Evolutionary conservation across 192 early-diverging fungal species (phyloP).

Genomic region (Haplosporangium gracile): DNA sequence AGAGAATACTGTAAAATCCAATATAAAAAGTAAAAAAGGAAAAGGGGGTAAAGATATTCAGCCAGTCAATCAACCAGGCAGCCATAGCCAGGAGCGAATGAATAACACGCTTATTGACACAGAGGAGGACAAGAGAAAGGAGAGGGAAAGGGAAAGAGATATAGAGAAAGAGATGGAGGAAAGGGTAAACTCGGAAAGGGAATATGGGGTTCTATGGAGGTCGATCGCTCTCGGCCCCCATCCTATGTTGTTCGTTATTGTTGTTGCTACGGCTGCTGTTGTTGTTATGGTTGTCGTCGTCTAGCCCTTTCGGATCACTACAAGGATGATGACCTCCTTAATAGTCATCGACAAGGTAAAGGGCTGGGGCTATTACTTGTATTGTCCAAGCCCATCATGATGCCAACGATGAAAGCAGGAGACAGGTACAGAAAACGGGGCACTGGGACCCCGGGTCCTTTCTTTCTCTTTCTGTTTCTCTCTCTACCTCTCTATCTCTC

Average conservation of each 20-base stretch:
- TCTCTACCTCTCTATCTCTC: too few relatives aligned
- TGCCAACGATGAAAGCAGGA: slow-evolving; percentile 14
- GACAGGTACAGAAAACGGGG: slow-evolving; percentile 17
- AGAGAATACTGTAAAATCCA: not conserved
- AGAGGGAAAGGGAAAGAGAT: not conserved
- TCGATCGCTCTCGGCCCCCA: not conserved
- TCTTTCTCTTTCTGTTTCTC: slow-evolving; percentile 1
- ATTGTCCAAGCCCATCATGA: not conserved
- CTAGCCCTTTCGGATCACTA: not conserved
- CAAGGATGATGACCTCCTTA: slow-evolving; percentile 1
- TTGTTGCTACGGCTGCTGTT: not conserved
- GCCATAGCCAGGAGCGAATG: not conserved
- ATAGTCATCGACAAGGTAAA: not conserved
- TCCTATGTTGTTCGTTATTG: not conserved
- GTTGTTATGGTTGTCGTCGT: not conserved
- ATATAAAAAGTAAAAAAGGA: not conserved
- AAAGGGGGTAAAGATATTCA: not conserved
- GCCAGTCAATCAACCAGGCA: not conserved
- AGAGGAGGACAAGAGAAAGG: not conserved
- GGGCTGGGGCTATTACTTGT: not conserved
- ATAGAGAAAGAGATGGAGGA: not conserved
- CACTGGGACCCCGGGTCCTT: not conserved
- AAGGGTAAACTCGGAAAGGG: not conserved
- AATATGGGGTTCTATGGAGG: not conserved
- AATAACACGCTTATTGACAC: not conserved